Evolutionary conservation across 306 rosid genomes (phyloP), one percentile per base, ranked within the genome.

Genomic region (Sophora flavescens): DNA sequence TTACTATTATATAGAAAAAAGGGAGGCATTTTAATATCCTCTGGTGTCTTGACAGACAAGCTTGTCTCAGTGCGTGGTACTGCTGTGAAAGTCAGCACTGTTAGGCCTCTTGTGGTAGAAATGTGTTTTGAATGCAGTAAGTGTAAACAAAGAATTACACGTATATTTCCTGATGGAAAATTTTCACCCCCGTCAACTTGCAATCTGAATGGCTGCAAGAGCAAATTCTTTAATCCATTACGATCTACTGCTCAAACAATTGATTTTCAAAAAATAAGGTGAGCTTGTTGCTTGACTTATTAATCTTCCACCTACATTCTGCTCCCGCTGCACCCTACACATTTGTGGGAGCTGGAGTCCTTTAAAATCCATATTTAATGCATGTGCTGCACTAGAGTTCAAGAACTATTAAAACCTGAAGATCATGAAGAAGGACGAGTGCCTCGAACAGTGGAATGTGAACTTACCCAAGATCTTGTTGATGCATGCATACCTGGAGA

Each of bases 381-480:
- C 53, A 56, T 42, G 8, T 77, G 54, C 26, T 65, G 71, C 48
- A 63, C 56, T 58, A 92, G 98, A 86, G 74, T 95, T 58, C 96
- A 95, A 82, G 98, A 95, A 80, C 85, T 89, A 61, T 78, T 88
- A 78, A 92, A 87, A 76, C 88, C 87, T 57, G 97, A 95, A 74
- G 97, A 95, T 76, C 98, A 90, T 14, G 98, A 95, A 85, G 98
- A 95, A 85, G 98, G 97, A 32, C 84, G 97, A 59, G 90, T 95
- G 70, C 98, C 98, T 80, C 92, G 97, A 72, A 95, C 97, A 66
- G 97, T 95, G 72, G 97, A 95, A 80, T 95, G 97, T 80, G 98
- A 95, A 73, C 93, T 95, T 63, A 84, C 84, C 39, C 90, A 90
- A 84, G 96, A 92, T 82, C 97, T 95, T 70, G 97, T 92, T 81